Conservation (phyloP, 2,329 filamentous ascomycete genomes). For the Fusarium cyanostomum region DNA sequence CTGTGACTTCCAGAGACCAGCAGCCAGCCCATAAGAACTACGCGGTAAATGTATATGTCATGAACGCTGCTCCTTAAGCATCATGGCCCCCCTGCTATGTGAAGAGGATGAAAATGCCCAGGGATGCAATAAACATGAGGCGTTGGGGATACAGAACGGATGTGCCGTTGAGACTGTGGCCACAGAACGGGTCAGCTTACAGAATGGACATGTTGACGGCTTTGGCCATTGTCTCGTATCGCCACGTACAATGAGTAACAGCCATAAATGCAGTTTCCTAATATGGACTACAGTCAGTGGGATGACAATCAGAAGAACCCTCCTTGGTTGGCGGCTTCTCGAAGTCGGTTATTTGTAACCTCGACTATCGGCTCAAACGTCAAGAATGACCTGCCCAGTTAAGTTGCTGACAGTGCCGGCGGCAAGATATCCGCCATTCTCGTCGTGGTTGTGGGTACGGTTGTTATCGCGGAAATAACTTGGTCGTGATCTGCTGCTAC, state of each 20-base stretch:
- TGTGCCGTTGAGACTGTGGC: not conserved
- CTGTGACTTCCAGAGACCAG: constrained; percentile 6
- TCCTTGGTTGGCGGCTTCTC: constrained; percentile 6
- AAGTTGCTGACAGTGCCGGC: constrained; percentile 15
- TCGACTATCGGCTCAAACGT: not conserved
- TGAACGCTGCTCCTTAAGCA: too few species aligned
- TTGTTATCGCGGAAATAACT: not conserved
- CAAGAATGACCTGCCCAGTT: constrained; percentile 28
- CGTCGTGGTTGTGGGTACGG: constrained; percentile 8
- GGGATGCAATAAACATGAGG: not conserved
- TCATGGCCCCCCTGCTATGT: too few species aligned
- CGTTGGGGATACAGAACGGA: too few species aligned
- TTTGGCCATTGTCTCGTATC: not conserved
- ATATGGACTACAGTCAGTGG: constrained; percentile 6
- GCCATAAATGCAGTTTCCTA: not conserved
- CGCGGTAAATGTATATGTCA: too few species aligned
- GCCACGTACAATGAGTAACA: not conserved
- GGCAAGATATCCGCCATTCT: constrained; percentile 16
- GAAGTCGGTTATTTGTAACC: constrained; percentile 12
- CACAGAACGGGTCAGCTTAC: not conserved
- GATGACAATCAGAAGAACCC: constrained; percentile 7
- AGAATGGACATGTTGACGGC: not conserved
- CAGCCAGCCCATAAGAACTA: not conserved
- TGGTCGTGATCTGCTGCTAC: not conserved
- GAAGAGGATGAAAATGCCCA: not conserved